Percentiles rank a stretch among this genome's conserved stretches.
Evolutionary conservation across 2,329 filamentous ascomycete genomes (phyloP).

Genomic region (Arthrinium phaeospermum): DNA sequence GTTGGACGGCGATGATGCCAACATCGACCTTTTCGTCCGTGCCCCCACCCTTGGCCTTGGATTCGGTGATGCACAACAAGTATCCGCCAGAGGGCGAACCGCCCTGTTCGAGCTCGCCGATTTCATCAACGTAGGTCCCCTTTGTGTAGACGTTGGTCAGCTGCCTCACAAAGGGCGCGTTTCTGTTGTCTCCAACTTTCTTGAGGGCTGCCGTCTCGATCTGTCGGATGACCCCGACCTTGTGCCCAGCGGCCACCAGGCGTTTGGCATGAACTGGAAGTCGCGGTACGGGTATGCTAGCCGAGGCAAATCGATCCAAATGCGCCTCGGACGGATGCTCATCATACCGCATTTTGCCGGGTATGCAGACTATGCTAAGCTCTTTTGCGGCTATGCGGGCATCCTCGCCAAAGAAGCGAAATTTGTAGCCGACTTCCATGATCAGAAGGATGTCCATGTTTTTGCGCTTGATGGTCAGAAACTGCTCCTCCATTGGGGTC

Average conservation of each 20-base stretch:
- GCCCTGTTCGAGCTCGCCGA: conserved; percentile 73
- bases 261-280: conserved; percentile 93
- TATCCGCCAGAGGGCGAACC: conserved; percentile 75
- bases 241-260: conserved; percentile 89
- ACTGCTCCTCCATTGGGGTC: conserved; percentile 92
- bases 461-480: conserved; percentile 91
- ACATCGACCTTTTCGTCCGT: conserved; percentile 94
- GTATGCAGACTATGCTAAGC: conserved; percentile 94
- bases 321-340: conserved; percentile 94
- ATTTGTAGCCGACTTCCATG: conserved; percentile 97
- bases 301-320: conserved; percentile 88
- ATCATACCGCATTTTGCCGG: conserved; percentile 92
- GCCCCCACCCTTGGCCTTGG: conserved; percentile 75
- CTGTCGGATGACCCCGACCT: conserved; percentile 94
- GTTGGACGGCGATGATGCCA: conserved; percentile 91
- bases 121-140: conserved; percentile 94
- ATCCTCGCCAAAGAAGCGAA: conserved; percentile 95
- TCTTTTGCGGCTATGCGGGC: conserved; percentile 87
- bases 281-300: conserved; percentile 91
- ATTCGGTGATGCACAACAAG: conserved; percentile 89
- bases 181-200: conserved; percentile 92
- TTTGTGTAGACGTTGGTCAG: conserved; percentile 98
- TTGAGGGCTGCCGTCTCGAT: conserved; percentile 95
- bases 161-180: conserved; percentile 88
- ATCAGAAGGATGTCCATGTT: conserved; percentile 90